phyloP scores from a whole-genome alignment of 2,329 filamentous ascomycete species.

The Penicillium sp. region DNA sequence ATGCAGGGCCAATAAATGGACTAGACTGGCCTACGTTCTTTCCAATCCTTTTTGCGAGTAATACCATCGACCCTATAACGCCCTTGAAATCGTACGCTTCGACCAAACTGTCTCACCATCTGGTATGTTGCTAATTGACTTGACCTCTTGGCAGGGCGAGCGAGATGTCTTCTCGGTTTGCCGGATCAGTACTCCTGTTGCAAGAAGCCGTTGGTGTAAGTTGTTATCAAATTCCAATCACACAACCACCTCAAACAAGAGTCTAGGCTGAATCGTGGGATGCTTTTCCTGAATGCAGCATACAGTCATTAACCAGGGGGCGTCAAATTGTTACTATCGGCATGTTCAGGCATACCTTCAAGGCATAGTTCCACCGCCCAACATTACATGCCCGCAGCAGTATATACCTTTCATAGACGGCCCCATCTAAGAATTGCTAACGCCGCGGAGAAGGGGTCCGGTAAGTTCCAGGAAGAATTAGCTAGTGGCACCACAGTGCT shows the following conservation, averaged over 20 bases:
- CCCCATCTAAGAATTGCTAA: not conserved
- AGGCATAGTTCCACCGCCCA: constrained; percentile 32
- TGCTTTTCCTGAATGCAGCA: constrained; percentile 7
- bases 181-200: constrained; percentile 13
- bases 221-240: constrained; percentile 8
- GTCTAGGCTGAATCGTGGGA: constrained; percentile 2
- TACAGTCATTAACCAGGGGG: constrained; percentile 42
- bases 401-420: not conserved
- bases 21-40: constrained; percentile 30
- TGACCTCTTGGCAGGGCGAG: constrained; percentile 6
- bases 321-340: constrained; percentile 36
- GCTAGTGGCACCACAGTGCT: too few species aligned
- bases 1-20: constrained; percentile 3
- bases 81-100: constrained; percentile 39
- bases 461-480: not conserved
- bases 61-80: constrained; percentile 57
- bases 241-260: constrained; percentile 2
- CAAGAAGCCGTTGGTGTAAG: constrained; percentile 20
- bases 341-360: constrained; percentile 39
- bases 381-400: constrained; percentile 32
- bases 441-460: not conserved
- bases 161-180: constrained; percentile 13
- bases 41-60: constrained; percentile 55
- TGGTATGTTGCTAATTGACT: constrained; percentile 1
- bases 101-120: not conserved